Conservation (phyloP, 2,329 filamentous ascomycete genomes). For the Ilyonectria robusta region DNA sequence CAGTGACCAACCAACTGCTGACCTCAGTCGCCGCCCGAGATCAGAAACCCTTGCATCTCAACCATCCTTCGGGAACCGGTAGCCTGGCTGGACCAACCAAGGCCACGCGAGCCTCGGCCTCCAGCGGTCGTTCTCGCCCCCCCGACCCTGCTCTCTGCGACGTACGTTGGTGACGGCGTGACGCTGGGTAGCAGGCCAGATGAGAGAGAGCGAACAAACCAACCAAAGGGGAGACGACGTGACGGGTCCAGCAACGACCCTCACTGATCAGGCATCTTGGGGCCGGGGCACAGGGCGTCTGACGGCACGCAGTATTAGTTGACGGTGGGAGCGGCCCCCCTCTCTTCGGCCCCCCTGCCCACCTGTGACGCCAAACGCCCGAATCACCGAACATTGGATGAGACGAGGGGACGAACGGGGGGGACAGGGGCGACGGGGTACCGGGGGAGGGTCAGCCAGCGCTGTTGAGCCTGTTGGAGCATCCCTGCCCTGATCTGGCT, state of each 20-base stretch:
- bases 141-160: constrained; percentile 1
- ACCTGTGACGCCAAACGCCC: constrained; percentile 47
- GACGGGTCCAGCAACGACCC: constrained; percentile 10
- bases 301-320: constrained; percentile 30
- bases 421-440: constrained; percentile 22
- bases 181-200: background rate
- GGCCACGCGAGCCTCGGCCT: constrained; percentile 40
- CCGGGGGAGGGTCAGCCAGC: constrained; percentile 23
- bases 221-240: constrained; percentile 9
- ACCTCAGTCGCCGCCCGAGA: constrained; percentile 11
- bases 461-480: constrained; percentile 9
- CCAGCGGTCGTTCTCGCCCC: constrained; percentile 4
- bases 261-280: constrained; percentile 15
- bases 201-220: background rate
- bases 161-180: background rate
- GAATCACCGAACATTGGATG: constrained; percentile 44
- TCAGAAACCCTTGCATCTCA: constrained; percentile 27
- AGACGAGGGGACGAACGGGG: constrained; percentile 28
- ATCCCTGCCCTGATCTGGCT: constrained; percentile 19
- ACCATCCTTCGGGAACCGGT: constrained; percentile 26
- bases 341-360: constrained; percentile 34
- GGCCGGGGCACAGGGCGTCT: constrained; percentile 27
- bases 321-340: constrained; percentile 36
- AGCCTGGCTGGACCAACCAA: constrained; percentile 37
- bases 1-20: constrained; percentile 28